Conservation (phyloP, 257 asterid species). For the Nicotiana obtusifolia region DNA sequence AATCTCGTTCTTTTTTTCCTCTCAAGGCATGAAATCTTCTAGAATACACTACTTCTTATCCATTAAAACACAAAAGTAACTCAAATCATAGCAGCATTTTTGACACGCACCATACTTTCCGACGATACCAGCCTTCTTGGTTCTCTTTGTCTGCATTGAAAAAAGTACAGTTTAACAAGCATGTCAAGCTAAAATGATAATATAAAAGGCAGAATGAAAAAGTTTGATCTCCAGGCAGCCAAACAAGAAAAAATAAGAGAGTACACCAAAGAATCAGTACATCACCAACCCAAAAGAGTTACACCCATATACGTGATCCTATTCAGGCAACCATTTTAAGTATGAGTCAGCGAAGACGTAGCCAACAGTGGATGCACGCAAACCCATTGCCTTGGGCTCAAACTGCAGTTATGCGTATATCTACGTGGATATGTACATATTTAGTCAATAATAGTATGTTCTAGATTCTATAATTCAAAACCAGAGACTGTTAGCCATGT, state of each 20-base stretch:
- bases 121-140: conserved; percentile 59
- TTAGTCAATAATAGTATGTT: not conserved
- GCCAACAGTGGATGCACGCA: not conserved
- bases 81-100: not conserved
- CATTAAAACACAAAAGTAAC: not conserved
- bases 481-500: not conserved
- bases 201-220: not conserved
- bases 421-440: not conserved
- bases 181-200: not conserved
- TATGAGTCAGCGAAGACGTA: not conserved
- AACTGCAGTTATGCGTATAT: not conserved
- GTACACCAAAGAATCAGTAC: not conserved
- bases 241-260: not conserved
- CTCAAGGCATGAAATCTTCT: not conserved
- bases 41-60: not conserved
- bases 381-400: not conserved
- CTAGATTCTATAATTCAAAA: not conserved
- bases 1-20: not conserved
- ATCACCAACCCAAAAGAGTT: not conserved
- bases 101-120: conserved; percentile 43
- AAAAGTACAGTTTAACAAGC: not conserved
- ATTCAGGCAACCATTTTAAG: not conserved
- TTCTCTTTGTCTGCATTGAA: conserved; percentile 48
- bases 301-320: not conserved
- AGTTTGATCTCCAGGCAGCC: not conserved